Base-by-base conservation (phyloP, 2,329 filamentous ascomycete genomes). In the Daldinia sp. region DNA sequence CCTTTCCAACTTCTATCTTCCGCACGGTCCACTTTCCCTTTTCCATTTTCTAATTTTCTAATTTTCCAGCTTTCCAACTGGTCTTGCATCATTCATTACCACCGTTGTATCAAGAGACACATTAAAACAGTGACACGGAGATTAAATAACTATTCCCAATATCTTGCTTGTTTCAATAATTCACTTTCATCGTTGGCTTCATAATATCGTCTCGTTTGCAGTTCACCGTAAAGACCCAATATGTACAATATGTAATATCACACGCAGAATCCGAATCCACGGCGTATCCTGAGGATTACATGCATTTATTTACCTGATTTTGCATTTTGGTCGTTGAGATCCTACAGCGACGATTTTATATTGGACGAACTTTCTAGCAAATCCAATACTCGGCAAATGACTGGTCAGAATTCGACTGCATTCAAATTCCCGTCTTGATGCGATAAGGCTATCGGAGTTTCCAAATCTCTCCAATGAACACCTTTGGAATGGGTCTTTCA, bases 21-120 rank as follows among this genome's bases (percentile, higher is more conserved):
- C 61, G 64, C 64, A 67, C 64, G 64, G 64, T 57, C 64, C 64
- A 66, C 61, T 39, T 45, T 50, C 19, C 27, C 13, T 45, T 45
- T 45, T 23, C 39, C n/a, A 45, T 13, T 27, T 45, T 15, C 19
- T 7, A 45, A 3, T n/a, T 45, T n/a, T 43, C 19, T 34, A 50
- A 45, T 13, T 27, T 45, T 15, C 19, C 13, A 45, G 7, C 23
- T 45, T n/a, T 43, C 19, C 39, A 50, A 49, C 47, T 32, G 30
- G 25, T 37, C 45, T 25, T 23, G 21, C 19, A 25, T 21, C 57
- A 52, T 58, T n/a, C 37, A 58, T 48, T 52, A 64, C 55, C 50
- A 66, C 39, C 25, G n/a, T 17, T 10, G 30, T 45, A 63, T 60
- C 52, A 59, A 57, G 48, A 30, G 47, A 39, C 45, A 48, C 11